A percentile compares a stretch with the other conserved stretches of the same genome.
These are phyloP conservation scores for Epichloe festucae DNA, from an alignment of 2,329 filamentous ascomycete genomes.

Conservation along the genomic window DNA sequence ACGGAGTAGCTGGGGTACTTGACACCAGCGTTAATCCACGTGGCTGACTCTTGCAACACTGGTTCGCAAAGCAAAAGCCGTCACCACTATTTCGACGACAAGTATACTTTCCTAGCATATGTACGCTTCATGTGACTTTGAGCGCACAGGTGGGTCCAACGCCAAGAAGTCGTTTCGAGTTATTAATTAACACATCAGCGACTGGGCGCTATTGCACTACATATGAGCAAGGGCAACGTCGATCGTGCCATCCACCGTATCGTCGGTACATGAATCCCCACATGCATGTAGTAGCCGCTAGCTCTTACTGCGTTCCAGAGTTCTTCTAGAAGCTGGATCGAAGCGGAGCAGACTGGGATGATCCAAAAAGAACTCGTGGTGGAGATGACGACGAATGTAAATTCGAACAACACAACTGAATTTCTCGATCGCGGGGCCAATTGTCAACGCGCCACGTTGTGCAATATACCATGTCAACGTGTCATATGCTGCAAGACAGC, in stretches of 20 bases:
- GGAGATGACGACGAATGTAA: not conserved
- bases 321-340: slow-evolving; percentile 1
- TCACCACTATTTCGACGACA: too few relatives aligned
- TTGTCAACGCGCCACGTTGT: not conserved
- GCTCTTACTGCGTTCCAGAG: not conserved
- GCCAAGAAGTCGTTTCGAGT: not conserved
- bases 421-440: not conserved
- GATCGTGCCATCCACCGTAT: not conserved
- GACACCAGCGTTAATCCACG: not conserved
- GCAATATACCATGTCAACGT: not conserved
- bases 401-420: not conserved
- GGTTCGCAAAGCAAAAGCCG: too few relatives aligned
- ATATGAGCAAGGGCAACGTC: not conserved
- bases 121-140: too few relatives aligned
- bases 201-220: too few relatives aligned
- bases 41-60: not conserved
- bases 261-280: not conserved
- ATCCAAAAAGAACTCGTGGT: not conserved
- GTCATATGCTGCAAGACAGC: not conserved
- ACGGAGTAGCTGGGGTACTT: not conserved
- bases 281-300: too few relatives aligned
- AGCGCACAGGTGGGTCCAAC: too few relatives aligned
- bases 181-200: not conserved
- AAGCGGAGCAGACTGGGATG: not conserved
- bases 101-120: too few relatives aligned